Evolutionary conservation across 805 yeast genomes (phyloP).

Genomic region (Saturnispora dispora): DNA sequence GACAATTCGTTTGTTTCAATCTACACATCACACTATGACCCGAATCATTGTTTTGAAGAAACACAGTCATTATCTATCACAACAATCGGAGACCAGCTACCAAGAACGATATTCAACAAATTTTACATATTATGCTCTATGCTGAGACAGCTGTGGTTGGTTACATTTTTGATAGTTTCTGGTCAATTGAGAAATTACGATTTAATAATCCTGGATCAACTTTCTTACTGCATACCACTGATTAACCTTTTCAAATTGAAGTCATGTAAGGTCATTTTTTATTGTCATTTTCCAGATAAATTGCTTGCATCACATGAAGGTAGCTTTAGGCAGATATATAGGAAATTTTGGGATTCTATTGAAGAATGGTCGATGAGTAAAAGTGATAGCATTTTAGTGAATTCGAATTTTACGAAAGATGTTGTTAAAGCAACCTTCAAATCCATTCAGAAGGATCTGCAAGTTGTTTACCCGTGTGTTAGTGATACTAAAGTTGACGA

Average conservation of each 20-base stretch:
- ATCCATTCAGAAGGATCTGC: constrained; percentile 33
- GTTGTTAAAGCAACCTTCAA: constrained; percentile 61
- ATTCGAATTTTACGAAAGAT: constrained; percentile 71
- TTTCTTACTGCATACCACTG: constrained; percentile 76
- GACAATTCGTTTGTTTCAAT: constrained; percentile 49
- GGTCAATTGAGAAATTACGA: constrained; percentile 49
- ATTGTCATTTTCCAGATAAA: constrained; percentile 96
- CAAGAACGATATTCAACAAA: constrained; percentile 56
- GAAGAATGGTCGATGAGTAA: constrained; percentile 74
- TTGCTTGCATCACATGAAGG: constrained; percentile 54
- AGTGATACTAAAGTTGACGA: constrained; percentile 26
- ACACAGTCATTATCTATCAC: constrained; percentile 53
- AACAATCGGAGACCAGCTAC: constrained; percentile 79
- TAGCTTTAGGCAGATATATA: constrained; percentile 50
- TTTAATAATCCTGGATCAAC: constrained; percentile 77
- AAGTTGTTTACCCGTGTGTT: constrained; percentile 75
- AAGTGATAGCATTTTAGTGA: constrained; percentile 78
- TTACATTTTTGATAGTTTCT: constrained; percentile 35
- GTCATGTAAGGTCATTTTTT: constrained; percentile 56
- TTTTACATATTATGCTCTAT: constrained; percentile 78
- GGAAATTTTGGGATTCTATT: constrained; percentile 73
- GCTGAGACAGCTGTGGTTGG: constrained; percentile 67
- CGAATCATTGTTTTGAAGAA: constrained; percentile 84
- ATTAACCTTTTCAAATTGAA: constrained; percentile 36
- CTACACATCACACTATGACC: constrained; percentile 88